Base-by-base conservation (phyloP, 306 rosid species). In the Leucaena leucocephala region DNA sequence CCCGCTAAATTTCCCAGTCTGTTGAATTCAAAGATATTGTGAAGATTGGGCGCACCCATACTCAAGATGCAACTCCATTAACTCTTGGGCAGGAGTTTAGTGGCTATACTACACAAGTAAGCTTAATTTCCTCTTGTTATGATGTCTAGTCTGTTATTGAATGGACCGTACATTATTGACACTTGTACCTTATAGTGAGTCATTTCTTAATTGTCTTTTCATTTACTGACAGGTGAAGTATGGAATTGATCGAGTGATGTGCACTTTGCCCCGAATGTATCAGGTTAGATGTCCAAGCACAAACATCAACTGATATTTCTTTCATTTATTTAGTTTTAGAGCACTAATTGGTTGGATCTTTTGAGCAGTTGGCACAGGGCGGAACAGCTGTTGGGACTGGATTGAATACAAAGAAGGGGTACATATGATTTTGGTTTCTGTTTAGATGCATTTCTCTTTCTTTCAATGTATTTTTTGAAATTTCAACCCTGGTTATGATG, bases 361-460 rank as follows among this genome's bases (percentile, higher is more conserved):
- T 84, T 85, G 92, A 73, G 81, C 94, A 93, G 99, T 97, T 96
- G 71, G 99, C 98, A 62, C 99, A 96, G 82, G 99, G 99, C 76
- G 99, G 99, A 81, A 93, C 99, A 48, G 99, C 99, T 86, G 99
- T 96, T 36, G 99, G 99, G 82, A 96, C 99, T 74, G 98, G 99
- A 88, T 85, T 96, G 85, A 96, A 96, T 87, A 96, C 99, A 82
- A 93, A 91, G 91, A 96, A 84, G 84, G 99, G 99, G 98, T 96
- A 87, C 27, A 93, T 77, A 75, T 77, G 64, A 64, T 80, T 55
- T 50, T 84, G 68, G 52, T 64, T 34, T 34, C 79, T 61, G 74
- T 77, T 69, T 15, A 17, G 73, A 74, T 71, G 44, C 72, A 57
- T 62, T 16, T 52, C 12, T 61, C 22, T 70, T 27, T 27, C 27